Evolutionary conservation across 495 filamentous ascomycete genomes (phyloP), one percentile per base, ranked within the genome.

Genomic region (Thermochaetoides thermophila): DNA sequence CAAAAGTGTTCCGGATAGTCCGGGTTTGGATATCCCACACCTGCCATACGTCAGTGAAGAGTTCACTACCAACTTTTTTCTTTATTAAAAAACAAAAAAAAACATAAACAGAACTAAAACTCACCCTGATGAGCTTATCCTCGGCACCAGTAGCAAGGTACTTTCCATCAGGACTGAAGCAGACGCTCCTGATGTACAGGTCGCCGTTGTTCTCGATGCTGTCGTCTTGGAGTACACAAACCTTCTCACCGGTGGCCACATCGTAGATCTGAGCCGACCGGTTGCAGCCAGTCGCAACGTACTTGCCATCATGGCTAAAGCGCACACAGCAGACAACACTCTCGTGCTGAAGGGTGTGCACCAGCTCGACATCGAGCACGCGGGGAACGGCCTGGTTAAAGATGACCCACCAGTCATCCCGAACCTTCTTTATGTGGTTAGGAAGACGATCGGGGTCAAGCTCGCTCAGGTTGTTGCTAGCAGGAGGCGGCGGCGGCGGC

Each of bases 301-400:
- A 86, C 52, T 83, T 83, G 44, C 84, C 84, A 47, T 92, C 84
- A 31, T 75, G 69, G 49, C 84, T 91, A 57, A 92, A 92, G 31
- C 84, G 64, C 14, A 92, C 84, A 53, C 84, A 91, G 65, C 82
- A 89, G 2, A 92, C 84, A 26, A 89, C 83, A 39, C 81, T 89
- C 43, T 91, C 81, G 44, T 91, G 84, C 37, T 69, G 67, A 10
- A 92, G 64, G 12, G 81, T 84, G 50, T 89, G 83, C n/a, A 87
- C 73, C 15, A 91, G 64, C 38, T 91, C 82, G 20, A 92, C 81
- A 49, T 92, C 84, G 31, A 92, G 65, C 22, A 82, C 70, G 29
- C 84, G 79, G 34, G 77, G 79, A 22, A 91, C 78, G 32, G 74
- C 67, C 26, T 82, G 81, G 57, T 92, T 92, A 64, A 87, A 91